A percentile compares a stretch with the other conserved stretches of the same genome.
Evolutionary conservation across 1,139 yeast genomes (phyloP).

Genomic region (Debaryomyces psychrophilus): DNA sequence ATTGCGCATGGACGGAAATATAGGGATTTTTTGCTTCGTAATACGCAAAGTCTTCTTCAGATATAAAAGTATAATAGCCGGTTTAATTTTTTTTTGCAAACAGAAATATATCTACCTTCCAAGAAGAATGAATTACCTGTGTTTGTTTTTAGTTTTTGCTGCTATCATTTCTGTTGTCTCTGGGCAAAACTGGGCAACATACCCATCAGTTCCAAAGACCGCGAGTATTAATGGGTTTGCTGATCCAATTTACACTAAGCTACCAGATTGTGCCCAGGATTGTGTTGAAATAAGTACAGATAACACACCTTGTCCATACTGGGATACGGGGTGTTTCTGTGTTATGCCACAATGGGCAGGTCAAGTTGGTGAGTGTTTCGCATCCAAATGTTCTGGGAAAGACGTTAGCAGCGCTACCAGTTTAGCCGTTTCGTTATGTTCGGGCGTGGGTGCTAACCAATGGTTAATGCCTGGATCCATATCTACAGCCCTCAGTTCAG

Average conservation of each 20-base stretch:
- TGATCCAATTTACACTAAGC: conserved; percentile 34
- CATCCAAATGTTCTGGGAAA: conserved; percentile 28
- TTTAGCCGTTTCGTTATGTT: conserved; percentile 32
- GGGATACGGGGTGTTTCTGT: conserved; percentile 46
- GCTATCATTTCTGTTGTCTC: background rate
- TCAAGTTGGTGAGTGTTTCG: conserved; percentile 34
- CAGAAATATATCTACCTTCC: background rate
- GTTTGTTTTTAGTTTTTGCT: background rate
- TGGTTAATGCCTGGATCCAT: conserved; percentile 34
- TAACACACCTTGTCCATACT: conserved; percentile 43
- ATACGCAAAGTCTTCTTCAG: background rate
- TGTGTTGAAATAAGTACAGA: conserved; percentile 28
- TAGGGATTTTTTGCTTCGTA: background rate
- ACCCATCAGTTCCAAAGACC: conserved; percentile 42
- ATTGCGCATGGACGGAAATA: background rate
- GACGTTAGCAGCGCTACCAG: conserved; percentile 27
- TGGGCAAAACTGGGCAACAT: conserved; percentile 26
- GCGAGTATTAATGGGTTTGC: conserved; percentile 48
- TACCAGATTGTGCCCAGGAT: conserved; percentile 34
- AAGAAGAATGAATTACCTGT: background rate
- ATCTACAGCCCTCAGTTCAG: conserved; percentile 36
- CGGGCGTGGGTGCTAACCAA: conserved; percentile 30
- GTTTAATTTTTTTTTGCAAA: background rate
- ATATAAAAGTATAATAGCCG: background rate
- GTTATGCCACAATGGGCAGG: conserved; percentile 35